phyloP scores from a whole-genome alignment of 768 basidiomycete species.

The Phlebiopsis gigantea region DNA sequence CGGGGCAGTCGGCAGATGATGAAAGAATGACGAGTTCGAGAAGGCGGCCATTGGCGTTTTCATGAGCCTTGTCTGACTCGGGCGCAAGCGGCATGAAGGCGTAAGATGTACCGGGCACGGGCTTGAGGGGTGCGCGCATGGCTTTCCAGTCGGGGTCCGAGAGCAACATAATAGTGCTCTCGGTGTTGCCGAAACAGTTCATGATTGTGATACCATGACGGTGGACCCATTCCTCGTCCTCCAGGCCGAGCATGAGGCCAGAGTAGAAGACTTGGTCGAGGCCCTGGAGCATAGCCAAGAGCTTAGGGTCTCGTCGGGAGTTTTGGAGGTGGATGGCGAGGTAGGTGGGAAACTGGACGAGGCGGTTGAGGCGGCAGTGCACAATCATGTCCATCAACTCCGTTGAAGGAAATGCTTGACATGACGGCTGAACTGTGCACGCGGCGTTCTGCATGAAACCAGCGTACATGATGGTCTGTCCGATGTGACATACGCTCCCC shows the following conservation, averaged over 20 bases:
- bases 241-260: conserved; percentile 32
- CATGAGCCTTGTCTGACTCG: conserved; percentile 33
- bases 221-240: conserved; percentile 40
- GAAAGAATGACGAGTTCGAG: conserved; percentile 66
- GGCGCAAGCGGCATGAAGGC: conserved; percentile 54
- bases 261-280: conserved; percentile 27
- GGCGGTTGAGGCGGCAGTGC: conserved; percentile 40
- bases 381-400: conserved; percentile 41
- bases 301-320: conserved; percentile 55
- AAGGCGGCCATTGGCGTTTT: conserved; percentile 46
- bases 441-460: conserved; percentile 23
- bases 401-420: conserved; percentile 23
- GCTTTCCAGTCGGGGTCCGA: conserved; percentile 28
- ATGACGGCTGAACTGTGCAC: conserved; percentile 23
- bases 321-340: conserved; percentile 30
- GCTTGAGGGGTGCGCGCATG: conserved; percentile 46
- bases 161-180: conserved; percentile 28
- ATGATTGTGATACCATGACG: conserved; percentile 39
- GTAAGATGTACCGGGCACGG: conserved; percentile 58
- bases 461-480: conserved; percentile 55
- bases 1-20: conserved; percentile 67
- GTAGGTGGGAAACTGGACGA: conserved; percentile 27
- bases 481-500: conserved; percentile 84
- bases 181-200: conserved; percentile 27
- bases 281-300: conserved; percentile 29